Evolutionary conservation across 2,329 filamentous ascomycete genomes (phyloP).

Genomic region (Balansia obtecta): DNA sequence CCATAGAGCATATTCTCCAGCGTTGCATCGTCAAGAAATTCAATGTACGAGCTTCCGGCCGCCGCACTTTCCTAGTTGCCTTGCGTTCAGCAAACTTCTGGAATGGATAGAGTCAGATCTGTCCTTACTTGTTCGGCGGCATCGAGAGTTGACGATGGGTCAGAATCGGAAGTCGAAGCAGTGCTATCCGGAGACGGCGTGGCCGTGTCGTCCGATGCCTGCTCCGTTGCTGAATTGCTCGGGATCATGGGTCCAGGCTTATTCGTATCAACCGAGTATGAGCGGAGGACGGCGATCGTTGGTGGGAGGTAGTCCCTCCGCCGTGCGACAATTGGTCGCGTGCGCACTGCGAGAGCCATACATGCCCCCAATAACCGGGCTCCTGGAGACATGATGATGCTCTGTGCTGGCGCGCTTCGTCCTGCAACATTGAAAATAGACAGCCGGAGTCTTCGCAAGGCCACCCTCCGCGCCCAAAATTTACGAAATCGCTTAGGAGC

Average conservation of each 20-base stretch:
- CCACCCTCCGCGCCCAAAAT: slow-evolving; percentile 4
- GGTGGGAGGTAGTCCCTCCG: slow-evolving; percentile 13
- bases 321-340: slow-evolving; percentile 14
- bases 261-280: slow-evolving; percentile 21
- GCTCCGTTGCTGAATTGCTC: not conserved
- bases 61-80: not conserved
- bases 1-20: slow-evolving; percentile 26
- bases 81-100: slow-evolving; percentile 1
- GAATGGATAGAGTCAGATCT: not conserved
- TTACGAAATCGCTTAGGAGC: slow-evolving; percentile 3
- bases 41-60: slow-evolving; percentile 7
- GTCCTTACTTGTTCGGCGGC: not conserved
- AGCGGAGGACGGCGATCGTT: slow-evolving; percentile 11
- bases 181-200: not conserved
- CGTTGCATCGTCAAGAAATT: slow-evolving; percentile 22
- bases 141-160: not conserved
- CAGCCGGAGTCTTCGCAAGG: not conserved
- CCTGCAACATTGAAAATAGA: not conserved
- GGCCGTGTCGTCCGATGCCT: not conserved
- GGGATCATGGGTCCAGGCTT: not conserved
- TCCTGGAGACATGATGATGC: slow-evolving; percentile 21
- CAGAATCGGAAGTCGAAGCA: not conserved
- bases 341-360: slow-evolving; percentile 19
- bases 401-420: slow-evolving; percentile 3
- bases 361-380: slow-evolving; percentile 22